Evolutionary conservation across 2,329 filamentous ascomycete species (phyloP), one percentile per base, ranked within the genome.

Genomic region (Colletotrichum graminicola): DNA sequence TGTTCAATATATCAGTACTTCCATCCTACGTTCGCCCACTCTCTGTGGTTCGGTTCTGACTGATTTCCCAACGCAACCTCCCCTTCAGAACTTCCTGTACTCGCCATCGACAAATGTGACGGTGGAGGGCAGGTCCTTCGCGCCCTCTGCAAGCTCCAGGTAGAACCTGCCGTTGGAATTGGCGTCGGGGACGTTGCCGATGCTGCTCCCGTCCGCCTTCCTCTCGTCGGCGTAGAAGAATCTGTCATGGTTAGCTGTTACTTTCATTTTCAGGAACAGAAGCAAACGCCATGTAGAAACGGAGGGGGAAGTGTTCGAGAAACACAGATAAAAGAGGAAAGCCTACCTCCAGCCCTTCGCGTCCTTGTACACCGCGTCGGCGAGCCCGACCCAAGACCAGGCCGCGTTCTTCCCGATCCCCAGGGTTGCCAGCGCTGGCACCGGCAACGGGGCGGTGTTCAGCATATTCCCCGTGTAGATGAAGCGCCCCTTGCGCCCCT

Each of bases 181-280:
- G 23, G 57, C 56, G 2, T 39, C 32, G 8, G 59, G 51, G n/a
- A 55, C 45, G 1, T 32, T 16, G 2, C 71, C 71, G 1, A 47
- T 12, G 6, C 41, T 26, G 2, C 67, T 65, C 6, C 71, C 71
- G 0, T 73, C 67, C 36, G 34, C 39, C n/a, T 61, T 63, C 36
- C 71, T 66, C 62, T 71, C 62, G 14, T 73, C 71, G 2, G 67
- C 62, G 39, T 73, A 67, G 62, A 73, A 73, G 59, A 73, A 71
- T 12, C 71, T 73, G 2, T 34, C 14, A 32, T 3, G n/a, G 34
- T 1, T 61, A 8, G 11, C 45, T 10, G 41, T n/a, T 3, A 2
- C 21, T 34, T 21, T 2, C 26, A 18, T 41, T 11, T n/a, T 6
- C 21, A 18, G 32, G 26, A 45, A 52, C 1, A 29, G 23, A 23